Percentiles rank a stretch among this genome's conserved stretches.
These are phyloP conservation scores for Murraya paniculata DNA, from an alignment of 345 rosid species.

Conservation along the genomic window DNA sequence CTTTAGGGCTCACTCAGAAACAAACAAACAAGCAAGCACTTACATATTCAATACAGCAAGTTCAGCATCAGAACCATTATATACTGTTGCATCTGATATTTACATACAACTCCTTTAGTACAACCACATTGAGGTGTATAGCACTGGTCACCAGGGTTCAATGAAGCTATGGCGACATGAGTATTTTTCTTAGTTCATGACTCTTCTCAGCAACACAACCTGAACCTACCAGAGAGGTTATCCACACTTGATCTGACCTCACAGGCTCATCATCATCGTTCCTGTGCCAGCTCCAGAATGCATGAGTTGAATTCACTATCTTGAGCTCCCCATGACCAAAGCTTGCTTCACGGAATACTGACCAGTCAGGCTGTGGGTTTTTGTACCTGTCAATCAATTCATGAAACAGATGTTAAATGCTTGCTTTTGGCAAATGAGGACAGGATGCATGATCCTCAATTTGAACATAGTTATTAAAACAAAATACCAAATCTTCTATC, in stretches of 20 bases:
- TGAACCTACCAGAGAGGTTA: conserved; percentile 61
- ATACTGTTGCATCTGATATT: neutral
- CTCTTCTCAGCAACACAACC: conserved; percentile 51
- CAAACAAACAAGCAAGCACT: neutral
- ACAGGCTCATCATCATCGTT: conserved; percentile 94
- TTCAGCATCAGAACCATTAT: neutral
- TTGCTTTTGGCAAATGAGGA: neutral
- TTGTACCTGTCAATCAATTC: conserved; percentile 40
- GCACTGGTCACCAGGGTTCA: neutral
- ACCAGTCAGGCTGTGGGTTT: conserved; percentile 82
- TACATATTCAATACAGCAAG: neutral
- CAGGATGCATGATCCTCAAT: neutral
- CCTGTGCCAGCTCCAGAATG: conserved; percentile 94
- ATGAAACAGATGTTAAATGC: neutral
- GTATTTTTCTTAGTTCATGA: conserved; percentile 45
- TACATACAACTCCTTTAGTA: neutral
- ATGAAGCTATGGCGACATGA: conserved; percentile 41
- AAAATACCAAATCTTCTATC: neutral
- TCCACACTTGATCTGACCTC: conserved; percentile 81
- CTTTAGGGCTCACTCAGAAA: neutral
- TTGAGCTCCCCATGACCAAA: conserved; percentile 93
- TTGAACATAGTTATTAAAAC: neutral
- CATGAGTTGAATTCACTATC: conserved; percentile 75
- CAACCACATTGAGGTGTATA: neutral
- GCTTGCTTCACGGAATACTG: conserved; percentile 93